phyloP scores from a whole-genome alignment of 2,329 filamentous ascomycete genomes.

The Colletotrichum zoysiae region DNA sequence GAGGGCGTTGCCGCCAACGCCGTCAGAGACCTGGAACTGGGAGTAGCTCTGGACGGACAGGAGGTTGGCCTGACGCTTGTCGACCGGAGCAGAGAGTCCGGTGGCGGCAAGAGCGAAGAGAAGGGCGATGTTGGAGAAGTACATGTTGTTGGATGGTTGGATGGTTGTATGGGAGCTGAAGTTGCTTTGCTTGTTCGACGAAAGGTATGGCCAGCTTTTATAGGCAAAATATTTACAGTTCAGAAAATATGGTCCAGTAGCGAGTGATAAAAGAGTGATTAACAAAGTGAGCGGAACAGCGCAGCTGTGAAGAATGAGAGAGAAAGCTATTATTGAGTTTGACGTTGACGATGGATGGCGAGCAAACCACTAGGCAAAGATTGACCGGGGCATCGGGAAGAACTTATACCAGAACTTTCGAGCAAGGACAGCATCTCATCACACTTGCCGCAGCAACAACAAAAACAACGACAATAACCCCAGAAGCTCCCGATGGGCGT shows the following conservation, averaged over 20 bases:
- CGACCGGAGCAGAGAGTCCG: conserved; percentile 48
- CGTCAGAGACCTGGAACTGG: conserved; percentile 61
- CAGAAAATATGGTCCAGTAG: conserved; percentile 13
- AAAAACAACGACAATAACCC: conserved; percentile 12
- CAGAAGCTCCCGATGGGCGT: conserved; percentile 17
- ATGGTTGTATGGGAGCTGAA: not conserved
- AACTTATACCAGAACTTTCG: conserved; percentile 29
- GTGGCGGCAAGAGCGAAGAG: conserved; percentile 53
- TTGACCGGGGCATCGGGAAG: conserved; percentile 27
- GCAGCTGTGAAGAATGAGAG: conserved; percentile 33
- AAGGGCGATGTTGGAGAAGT: conserved; percentile 53
- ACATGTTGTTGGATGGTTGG: conserved; percentile 49
- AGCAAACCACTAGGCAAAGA: not conserved
- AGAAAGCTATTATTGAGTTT: conserved; percentile 18
- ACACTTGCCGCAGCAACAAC: conserved; percentile 16
- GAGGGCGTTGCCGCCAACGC: conserved; percentile 65
- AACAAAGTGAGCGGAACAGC: conserved; percentile 35
- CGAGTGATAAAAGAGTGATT: conserved; percentile 13
- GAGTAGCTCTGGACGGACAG: conserved; percentile 38
- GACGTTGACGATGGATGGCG: conserved; percentile 27
- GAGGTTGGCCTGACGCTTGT: conserved; percentile 44
- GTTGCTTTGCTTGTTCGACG: conserved; percentile 5
- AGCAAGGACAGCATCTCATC: conserved; percentile 20
- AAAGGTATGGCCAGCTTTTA: conserved; percentile 15
- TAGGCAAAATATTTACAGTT: conserved; percentile 29